Conservation (phyloP, 768 basidiomycete species). For the Fomitopsis serialis region DNA sequence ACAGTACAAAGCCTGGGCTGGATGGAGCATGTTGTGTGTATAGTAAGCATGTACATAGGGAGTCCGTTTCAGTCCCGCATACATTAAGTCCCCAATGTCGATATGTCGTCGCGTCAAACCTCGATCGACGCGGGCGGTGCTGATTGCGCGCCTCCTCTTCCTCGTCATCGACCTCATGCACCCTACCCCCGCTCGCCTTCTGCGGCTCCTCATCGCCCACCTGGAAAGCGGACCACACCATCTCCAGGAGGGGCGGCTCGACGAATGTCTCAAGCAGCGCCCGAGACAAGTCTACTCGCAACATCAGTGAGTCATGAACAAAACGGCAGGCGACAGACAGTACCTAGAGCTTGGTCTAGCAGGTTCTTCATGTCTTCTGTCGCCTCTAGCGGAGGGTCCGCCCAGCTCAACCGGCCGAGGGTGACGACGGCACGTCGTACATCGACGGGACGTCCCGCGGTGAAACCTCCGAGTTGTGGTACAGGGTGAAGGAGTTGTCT, state of each 20-base stretch:
- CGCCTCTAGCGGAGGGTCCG: slow-evolving; percentile 25
- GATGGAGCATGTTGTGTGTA: too few species aligned
- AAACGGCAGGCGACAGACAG: background rate
- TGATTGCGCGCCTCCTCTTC: slow-evolving; percentile 9
- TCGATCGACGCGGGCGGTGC: background rate
- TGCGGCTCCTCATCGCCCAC: background rate
- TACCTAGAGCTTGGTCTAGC: slow-evolving; percentile 22
- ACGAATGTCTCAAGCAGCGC: slow-evolving; percentile 26
- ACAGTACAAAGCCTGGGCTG: too few species aligned
- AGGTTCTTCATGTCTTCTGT: background rate
- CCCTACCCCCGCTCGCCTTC: background rate
- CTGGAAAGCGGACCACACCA: slow-evolving; percentile 26
- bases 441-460: slow-evolving; percentile 55
- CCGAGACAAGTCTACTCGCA: slow-evolving; percentile 20
- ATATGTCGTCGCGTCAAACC: background rate
- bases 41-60: too few species aligned
- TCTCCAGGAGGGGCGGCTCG: slow-evolving; percentile 25
- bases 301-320: background rate
- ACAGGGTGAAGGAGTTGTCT: slow-evolving; percentile 43
- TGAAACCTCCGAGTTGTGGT: slow-evolving; percentile 48
- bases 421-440: slow-evolving; percentile 66
- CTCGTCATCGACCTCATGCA: slow-evolving; percentile 13
- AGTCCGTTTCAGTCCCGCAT: too few species aligned
- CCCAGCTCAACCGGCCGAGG: slow-evolving; percentile 69
- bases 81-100: too few species aligned